Conservation (phyloP, 2,329 filamentous ascomycete species). For the Aspergillus fumigatus region DNA sequence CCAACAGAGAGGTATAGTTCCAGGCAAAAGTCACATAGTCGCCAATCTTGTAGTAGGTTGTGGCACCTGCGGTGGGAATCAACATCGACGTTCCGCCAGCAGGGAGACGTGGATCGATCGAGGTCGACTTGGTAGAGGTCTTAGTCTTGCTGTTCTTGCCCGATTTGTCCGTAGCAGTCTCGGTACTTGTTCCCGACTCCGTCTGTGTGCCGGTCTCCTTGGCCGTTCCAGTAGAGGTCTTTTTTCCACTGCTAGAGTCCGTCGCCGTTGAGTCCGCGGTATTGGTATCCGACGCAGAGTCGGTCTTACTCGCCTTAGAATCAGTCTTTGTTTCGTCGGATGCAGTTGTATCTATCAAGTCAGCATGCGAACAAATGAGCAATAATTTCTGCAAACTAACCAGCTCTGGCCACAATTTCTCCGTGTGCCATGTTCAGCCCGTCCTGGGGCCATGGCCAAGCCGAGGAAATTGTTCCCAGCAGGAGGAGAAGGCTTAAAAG, state of each 20-base stretch:
- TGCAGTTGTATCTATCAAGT: neutral
- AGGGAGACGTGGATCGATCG: conserved; percentile 50
- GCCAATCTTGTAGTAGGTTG: conserved; percentile 61
- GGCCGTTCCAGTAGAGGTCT: conserved; percentile 13
- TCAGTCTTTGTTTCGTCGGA: neutral
- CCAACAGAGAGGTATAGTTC: conserved; percentile 63
- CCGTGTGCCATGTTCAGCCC: conserved; percentile 16
- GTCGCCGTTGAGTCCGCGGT: conserved; percentile 1
- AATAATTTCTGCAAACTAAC: conserved; percentile 17
- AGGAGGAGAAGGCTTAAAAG: conserved; percentile 32
- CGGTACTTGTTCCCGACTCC: conserved; percentile 8
- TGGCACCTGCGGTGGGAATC: conserved; percentile 49
- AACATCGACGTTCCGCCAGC: conserved; percentile 60
- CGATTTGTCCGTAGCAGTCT: conserved; percentile 15
- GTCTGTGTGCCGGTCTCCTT: conserved; percentile 9
- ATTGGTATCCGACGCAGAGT: neutral
- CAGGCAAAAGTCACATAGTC: conserved; percentile 60
- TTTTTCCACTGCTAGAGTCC: conserved; percentile 10
- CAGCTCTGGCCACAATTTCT: conserved; percentile 20
- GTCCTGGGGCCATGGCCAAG: conserved; percentile 23
- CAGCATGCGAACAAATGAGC: neutral
- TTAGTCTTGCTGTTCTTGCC: conserved; percentile 20
- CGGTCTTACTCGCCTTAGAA: neutral
- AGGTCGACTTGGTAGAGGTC: conserved; percentile 32
- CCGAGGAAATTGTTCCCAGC: conserved; percentile 27